These are phyloP conservation scores for Hanseniaspora hatyaiensis DNA, from an alignment of 805 yeast genomes.

Conservation along the genomic window DNA sequence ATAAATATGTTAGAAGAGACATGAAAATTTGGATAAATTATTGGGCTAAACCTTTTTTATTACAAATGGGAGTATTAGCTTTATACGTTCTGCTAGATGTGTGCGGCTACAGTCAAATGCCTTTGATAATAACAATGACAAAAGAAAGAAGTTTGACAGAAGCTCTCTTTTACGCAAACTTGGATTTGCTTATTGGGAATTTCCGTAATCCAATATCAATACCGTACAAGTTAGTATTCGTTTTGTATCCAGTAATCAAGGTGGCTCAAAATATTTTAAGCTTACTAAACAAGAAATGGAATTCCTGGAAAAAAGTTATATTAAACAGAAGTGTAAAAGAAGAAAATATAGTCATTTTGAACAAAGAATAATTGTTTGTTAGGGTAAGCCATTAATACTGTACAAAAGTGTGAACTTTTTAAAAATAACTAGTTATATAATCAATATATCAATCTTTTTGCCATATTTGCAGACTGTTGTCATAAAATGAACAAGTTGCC, in stretches of 20 bases:
- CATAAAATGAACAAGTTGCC: slow-evolving; percentile 87
- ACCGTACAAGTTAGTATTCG: neutral
- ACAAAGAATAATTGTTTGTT: neutral
- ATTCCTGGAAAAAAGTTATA: neutral
- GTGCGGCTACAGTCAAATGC: no score
- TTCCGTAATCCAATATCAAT: neutral
- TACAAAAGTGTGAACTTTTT: no score
- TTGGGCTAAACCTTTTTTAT: neutral
- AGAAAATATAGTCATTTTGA: slow-evolving; percentile 4
- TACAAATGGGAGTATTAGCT: neutral
- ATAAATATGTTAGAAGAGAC: neutral
- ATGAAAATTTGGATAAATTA: neutral
- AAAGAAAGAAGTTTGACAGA: neutral
- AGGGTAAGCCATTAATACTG: no score
- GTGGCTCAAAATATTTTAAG: neutral
- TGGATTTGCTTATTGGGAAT: neutral
- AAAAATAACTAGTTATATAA: no score
- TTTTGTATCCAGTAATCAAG: neutral
- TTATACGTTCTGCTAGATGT: no score
- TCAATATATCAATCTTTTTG: neutral
- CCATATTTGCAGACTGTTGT: slow-evolving; percentile 73
- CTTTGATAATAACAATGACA: no score
- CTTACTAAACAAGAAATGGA: neutral
- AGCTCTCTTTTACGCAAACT: neutral
- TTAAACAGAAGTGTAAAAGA: neutral